Conservation (phyloP, 768 basidiomycete genomes). For the Coprinellus aureogranulatus region DNA sequence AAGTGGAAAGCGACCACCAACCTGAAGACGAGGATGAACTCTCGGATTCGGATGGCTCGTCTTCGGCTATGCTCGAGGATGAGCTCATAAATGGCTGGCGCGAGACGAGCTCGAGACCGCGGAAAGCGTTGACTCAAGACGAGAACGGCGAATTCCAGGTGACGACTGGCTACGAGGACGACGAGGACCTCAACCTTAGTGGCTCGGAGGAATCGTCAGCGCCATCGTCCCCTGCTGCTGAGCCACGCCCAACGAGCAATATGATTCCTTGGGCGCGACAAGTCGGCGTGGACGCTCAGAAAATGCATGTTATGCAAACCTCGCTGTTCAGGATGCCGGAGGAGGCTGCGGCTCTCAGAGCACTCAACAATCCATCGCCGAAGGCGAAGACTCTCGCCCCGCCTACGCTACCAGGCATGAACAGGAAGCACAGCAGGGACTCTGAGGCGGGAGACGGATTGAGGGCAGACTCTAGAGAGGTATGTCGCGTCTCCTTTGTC, state of each 20-base stretch:
- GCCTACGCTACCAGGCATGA: conserved; percentile 39
- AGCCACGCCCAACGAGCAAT: conserved; percentile 39
- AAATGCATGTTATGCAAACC: conserved; percentile 92
- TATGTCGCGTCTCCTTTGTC: conserved; percentile 25
- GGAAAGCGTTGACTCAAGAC: conserved; percentile 53
- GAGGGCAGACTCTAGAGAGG: conserved; percentile 61
- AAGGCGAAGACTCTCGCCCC: conserved; percentile 28
- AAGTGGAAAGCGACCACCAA: conserved; percentile 28
- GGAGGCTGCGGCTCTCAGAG: conserved; percentile 64
- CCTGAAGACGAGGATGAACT: conserved; percentile 32
- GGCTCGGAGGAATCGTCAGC: conserved; percentile 32
- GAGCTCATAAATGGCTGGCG: conserved; percentile 30
- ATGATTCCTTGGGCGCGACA: conserved; percentile 72
- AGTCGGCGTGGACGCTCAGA: conserved; percentile 78
- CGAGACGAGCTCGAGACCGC: conserved; percentile 16
- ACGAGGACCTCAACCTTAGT: conserved; percentile 34
- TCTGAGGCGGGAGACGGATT: conserved; percentile 66
- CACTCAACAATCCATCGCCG: conserved; percentile 39
- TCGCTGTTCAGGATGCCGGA: conserved; percentile 79
- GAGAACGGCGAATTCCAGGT: conserved; percentile 49
- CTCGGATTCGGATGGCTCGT: conserved; percentile 35
- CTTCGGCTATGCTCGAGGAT: conserved; percentile 54
- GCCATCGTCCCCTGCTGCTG: conserved; percentile 33
- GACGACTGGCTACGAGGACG: neutral
- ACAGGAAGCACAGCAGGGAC: conserved; percentile 74